These are phyloP conservation scores for Pulchroboletus neoregius DNA, from an alignment of 1,284 basidiomycete species.

Conservation along the genomic window DNA sequence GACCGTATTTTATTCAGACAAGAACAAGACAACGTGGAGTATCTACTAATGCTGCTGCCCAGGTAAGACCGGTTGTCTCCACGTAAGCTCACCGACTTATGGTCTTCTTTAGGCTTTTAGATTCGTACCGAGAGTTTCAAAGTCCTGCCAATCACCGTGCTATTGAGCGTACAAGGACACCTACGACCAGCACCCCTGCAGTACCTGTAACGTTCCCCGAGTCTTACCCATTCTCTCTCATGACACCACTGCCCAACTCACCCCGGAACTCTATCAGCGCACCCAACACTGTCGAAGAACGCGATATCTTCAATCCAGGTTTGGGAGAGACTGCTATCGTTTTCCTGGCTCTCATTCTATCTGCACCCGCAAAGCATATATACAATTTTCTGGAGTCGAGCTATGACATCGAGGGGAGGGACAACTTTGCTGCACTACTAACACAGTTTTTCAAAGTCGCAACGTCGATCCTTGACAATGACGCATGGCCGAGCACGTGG, in stretches of 20 bases:
- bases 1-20: slow-evolving; percentile 64
- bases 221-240: slow-evolving; percentile 87
- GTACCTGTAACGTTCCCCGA: slow-evolving; percentile 88
- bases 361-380: slow-evolving; percentile 76
- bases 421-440: slow-evolving; percentile 71
- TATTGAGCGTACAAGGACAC: slow-evolving; percentile 65
- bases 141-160: slow-evolving; percentile 62
- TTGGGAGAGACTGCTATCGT: slow-evolving; percentile 87
- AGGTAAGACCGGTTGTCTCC: slow-evolving; percentile 43
- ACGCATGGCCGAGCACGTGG: slow-evolving; percentile 91
- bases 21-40: slow-evolving; percentile 94
- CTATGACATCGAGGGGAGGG: slow-evolving; percentile 82
- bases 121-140: slow-evolving; percentile 85
- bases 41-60: slow-evolving; percentile 81
- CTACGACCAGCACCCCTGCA: slow-evolving; percentile 56
- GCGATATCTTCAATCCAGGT: slow-evolving; percentile 67
- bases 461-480: slow-evolving; percentile 79
- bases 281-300: slow-evolving; percentile 41
- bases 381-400: slow-evolving; percentile 75
- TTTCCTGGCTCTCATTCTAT: slow-evolving; percentile 77
- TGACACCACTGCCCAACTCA: slow-evolving; percentile 62
- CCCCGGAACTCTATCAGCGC: slow-evolving; percentile 42
- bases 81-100: slow-evolving; percentile 12
- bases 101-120: slow-evolving; percentile 40
- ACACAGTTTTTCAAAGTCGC: slow-evolving; percentile 80